A percentile compares a stretch with the other conserved stretches of the same genome.
These are phyloP conservation scores for Pistacia vera DNA, from an alignment of 345 rosid species.

Conservation along the genomic window DNA sequence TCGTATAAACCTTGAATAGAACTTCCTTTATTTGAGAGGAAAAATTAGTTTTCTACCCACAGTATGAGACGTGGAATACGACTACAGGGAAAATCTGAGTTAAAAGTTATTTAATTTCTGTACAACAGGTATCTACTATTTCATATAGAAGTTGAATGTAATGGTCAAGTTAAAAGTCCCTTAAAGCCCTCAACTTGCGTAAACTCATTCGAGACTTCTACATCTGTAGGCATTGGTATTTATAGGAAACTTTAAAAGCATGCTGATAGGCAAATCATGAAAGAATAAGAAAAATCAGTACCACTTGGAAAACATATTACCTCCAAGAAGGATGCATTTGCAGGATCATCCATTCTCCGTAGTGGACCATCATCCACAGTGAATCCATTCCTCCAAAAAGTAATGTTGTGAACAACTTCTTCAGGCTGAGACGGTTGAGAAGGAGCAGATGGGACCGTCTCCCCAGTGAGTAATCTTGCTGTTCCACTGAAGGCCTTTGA, in stretches of 20 bases:
- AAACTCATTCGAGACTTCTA: neutral
- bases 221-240: neutral
- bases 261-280: neutral
- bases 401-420: conserved; percentile 57
- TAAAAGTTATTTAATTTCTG: neutral
- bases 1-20: no score
- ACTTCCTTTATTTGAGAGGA: no score
- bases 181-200: neutral
- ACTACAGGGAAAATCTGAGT: neutral
- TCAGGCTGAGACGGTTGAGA: conserved; percentile 66
- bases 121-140: neutral
- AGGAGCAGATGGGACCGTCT: conserved; percentile 55
- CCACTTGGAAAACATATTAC: conserved; percentile 32
- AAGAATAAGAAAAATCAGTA: neutral
- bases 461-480: conserved; percentile 78
- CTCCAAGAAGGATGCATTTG: conserved; percentile 80
- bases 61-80: no score
- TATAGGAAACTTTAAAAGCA: neutral
- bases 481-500: conserved; percentile 76
- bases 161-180: neutral
- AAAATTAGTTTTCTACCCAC: no score
- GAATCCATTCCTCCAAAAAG: conserved; percentile 93
- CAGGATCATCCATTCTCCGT: conserved; percentile 75
- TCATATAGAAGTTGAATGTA: neutral
- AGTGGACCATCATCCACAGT: conserved; percentile 88